These are phyloP conservation scores for Ophiocordyceps camponoti-rufipedis DNA, from an alignment of 2,329 filamentous ascomycete genomes.

Conservation along the genomic window DNA sequence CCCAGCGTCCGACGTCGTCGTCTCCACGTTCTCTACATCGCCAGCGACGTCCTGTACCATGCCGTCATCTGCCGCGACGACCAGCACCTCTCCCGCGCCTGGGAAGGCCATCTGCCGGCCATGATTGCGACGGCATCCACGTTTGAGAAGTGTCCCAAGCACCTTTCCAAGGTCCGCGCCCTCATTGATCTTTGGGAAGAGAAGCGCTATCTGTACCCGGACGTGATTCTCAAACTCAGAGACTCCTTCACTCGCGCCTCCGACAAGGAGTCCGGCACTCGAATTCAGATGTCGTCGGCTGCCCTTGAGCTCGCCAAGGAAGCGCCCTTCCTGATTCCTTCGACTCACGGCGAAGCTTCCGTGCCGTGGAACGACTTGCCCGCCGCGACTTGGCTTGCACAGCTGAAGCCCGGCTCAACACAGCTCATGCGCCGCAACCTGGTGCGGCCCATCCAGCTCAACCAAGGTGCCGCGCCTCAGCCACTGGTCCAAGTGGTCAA, in stretches of 20 bases:
- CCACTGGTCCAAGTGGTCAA: slow-evolving; percentile 51
- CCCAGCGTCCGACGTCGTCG: slow-evolving; percentile 49
- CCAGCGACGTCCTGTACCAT: slow-evolving; percentile 66
- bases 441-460: slow-evolving; percentile 54
- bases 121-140: slow-evolving; percentile 40
- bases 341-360: slow-evolving; percentile 56
- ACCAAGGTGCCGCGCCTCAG: slow-evolving; percentile 48
- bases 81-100: slow-evolving; percentile 31
- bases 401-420: slow-evolving; percentile 58
- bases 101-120: slow-evolving; percentile 41
- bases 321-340: slow-evolving; percentile 51
- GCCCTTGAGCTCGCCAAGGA: slow-evolving; percentile 29
- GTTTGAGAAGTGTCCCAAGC: slow-evolving; percentile 43
- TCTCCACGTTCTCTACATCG: slow-evolving; percentile 58
- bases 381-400: slow-evolving; percentile 63
- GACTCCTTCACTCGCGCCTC: slow-evolving; percentile 29
- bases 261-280: slow-evolving; percentile 6
- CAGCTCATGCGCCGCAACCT: slow-evolving; percentile 53
- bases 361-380: slow-evolving; percentile 69
- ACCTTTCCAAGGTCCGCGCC: slow-evolving; percentile 43
- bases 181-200: slow-evolving; percentile 56
- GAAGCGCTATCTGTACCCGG: slow-evolving; percentile 38
- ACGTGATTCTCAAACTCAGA: slow-evolving; percentile 38
- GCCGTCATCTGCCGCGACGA: slow-evolving; percentile 33
- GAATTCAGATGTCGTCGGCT: slow-evolving; percentile 7